phyloP scores from a whole-genome alignment of 345 rosid genomes.

The Rhizophora apiculata region DNA sequence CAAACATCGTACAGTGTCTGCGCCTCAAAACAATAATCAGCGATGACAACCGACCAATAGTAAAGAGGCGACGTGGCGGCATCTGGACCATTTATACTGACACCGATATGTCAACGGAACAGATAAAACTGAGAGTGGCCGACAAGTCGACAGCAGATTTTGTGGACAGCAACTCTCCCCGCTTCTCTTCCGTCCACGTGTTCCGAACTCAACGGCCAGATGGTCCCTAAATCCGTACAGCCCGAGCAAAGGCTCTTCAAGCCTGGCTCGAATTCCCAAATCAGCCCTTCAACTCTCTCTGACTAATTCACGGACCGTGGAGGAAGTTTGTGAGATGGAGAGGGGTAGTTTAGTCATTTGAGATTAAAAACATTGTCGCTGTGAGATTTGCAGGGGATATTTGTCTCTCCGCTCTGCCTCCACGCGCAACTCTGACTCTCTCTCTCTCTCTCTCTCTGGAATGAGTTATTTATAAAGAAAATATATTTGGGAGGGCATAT shows the following conservation, averaged over 20 bases:
- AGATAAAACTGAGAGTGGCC: constrained; percentile 65
- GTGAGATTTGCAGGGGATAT: constrained; percentile 33
- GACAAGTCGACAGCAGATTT: constrained; percentile 66
- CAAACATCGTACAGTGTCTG: no score
- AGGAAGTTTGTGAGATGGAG: background rate
- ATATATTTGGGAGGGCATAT: no score
- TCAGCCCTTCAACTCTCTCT: no score
- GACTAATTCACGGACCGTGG: no score
- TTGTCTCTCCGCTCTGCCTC: constrained; percentile 19
- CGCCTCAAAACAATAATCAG: no score
- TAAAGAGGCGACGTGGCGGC: constrained; percentile 35
- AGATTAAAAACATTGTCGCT: background rate
- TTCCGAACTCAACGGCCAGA: constrained; percentile 22
- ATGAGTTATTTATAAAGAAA: no score
- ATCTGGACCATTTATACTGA: constrained; percentile 32
- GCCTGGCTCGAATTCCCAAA: background rate
- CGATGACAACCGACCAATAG: constrained; percentile 27
- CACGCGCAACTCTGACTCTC: background rate
- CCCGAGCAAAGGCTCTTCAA: background rate
- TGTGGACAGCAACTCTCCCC: constrained; percentile 43
- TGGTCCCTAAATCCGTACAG: constrained; percentile 19
- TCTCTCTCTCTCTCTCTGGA: background rate
- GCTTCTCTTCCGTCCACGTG: constrained; percentile 45
- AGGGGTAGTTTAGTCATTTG: constrained; percentile 26
- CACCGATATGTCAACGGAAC: constrained; percentile 25